These are phyloP conservation scores for Cordyceps fumosorosea DNA, from an alignment of 2,329 filamentous ascomycete species.

Conservation along the genomic window DNA sequence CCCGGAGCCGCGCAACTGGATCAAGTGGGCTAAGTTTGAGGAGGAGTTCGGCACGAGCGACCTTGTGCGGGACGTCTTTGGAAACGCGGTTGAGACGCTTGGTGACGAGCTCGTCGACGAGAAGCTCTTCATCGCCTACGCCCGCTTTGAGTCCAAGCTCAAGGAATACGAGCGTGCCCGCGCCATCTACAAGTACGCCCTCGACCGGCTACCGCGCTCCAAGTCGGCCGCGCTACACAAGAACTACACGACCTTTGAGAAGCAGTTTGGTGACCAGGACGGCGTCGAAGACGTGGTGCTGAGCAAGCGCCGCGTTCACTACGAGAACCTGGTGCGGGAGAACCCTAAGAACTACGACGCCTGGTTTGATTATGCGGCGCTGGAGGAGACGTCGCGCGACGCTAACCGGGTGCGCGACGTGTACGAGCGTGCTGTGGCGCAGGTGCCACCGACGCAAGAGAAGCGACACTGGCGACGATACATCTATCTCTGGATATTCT, in stretches of 20 bases:
- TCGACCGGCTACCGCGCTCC: conserved; percentile 85
- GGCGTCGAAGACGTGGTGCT: conserved; percentile 93
- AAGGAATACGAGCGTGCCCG: conserved; percentile 92
- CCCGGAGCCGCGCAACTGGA: conserved; percentile 93
- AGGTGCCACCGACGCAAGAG: conserved; percentile 89
- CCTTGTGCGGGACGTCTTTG: conserved; percentile 85
- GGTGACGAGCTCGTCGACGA: conserved; percentile 96
- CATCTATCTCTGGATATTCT: conserved; percentile 97
- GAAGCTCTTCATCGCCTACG: conserved; percentile 89
- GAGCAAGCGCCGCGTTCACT: conserved; percentile 87
- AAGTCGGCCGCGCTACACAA: conserved; percentile 82
- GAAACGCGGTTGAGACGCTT: conserved; percentile 77
- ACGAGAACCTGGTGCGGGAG: conserved; percentile 89
- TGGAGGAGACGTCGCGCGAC: conserved; percentile 83
- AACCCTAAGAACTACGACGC: conserved; percentile 95
- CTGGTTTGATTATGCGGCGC: conserved; percentile 90
- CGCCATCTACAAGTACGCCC: conserved; percentile 93
- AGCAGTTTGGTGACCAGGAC: conserved; percentile 89
- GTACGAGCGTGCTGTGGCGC: conserved; percentile 92
- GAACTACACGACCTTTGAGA: conserved; percentile 94
- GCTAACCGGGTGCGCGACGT: conserved; percentile 79
- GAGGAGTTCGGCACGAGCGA: conserved; percentile 93
- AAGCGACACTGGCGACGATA: conserved; percentile 97
- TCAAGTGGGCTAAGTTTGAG: conserved; percentile 97
- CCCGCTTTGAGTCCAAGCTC: conserved; percentile 87